Evolutionary conservation across 2,329 filamentous ascomycete genomes (phyloP).

Genomic region (Aaosphaeria pasadenensis): DNA sequence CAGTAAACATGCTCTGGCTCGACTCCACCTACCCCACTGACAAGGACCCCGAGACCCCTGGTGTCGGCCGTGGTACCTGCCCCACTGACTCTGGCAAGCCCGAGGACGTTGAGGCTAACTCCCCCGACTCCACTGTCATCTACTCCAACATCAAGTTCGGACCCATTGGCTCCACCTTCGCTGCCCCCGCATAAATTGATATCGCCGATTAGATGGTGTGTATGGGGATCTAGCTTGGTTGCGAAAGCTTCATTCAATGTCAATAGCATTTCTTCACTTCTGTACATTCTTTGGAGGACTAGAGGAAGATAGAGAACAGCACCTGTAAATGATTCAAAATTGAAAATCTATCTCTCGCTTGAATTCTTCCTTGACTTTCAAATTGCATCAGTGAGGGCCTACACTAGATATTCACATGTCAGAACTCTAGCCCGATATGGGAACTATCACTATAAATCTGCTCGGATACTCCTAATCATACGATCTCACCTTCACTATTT

Average conservation of each 20-base stretch:
- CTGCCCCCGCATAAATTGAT: conserved; percentile 24
- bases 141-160: conserved; percentile 42
- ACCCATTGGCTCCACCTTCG: conserved; percentile 38
- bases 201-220: background rate
- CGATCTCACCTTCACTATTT: no score
- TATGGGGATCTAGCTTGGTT: background rate
- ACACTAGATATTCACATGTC: background rate
- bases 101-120: conserved; percentile 34
- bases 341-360: background rate
- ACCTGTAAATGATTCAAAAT: background rate
- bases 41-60: conserved; percentile 26
- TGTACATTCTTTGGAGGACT: background rate
- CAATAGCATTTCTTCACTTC: background rate
- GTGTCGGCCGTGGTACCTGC: conserved; percentile 38
- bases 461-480: no score
- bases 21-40: conserved; percentile 62
- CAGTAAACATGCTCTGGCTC: conserved; percentile 71
- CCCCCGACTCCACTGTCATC: conserved; percentile 31
- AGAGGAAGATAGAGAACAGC: background rate
- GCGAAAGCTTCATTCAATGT: background rate
- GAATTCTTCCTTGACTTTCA: background rate
- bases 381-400: background rate
- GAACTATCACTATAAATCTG: no score
- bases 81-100: conserved; percentile 34
- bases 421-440: no score